Evolutionary conservation across 2,329 filamentous ascomycete species (phyloP), one percentile per base, ranked within the genome.

Genomic region (Paraphaeosphaeria minitans): DNA sequence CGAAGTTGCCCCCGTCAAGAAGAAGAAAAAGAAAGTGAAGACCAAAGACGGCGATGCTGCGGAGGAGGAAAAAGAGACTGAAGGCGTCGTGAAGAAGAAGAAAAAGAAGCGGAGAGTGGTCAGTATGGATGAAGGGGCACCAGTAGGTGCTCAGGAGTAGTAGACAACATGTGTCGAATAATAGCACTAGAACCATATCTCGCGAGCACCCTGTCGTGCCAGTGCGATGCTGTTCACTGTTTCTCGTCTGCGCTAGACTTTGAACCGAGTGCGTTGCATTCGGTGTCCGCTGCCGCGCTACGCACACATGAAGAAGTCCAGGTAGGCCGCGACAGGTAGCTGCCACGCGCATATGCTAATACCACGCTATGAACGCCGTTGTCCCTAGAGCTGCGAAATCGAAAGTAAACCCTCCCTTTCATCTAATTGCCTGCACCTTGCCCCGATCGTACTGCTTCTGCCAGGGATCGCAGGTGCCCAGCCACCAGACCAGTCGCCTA

Each of bases 1-100:
- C 51, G 59, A 60, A 41, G 59, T 62, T 45, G 51, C 56, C 21
- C 50, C 59, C 13, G 54, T 54, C 29, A 71, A 66, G 57, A 79
- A 77, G 66, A 78, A 77, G 71, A 80, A 79, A 66, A 80, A 79
- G 70, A 78, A 78, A 66, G 73, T 67, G 51, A 78, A 73, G 53
- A 49, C 58, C 33, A 69, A 58, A 43, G 66, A 53, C 22, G 70
- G 64, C 14, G 64, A 43, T 13, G 61, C 37, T 13, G 64, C 50
- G 5, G 67, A 57, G 13, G 65, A 56, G 13, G 61, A 24, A 35
- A 63, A 56, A 58, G 67, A 61, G 53, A 61, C 67, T 52, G 71
- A 74, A 61, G 66, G 66, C 49, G 61, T 68, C 54, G 68, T 75
- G 27, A 73, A 72, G 63, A 79, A 78, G 64, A 79, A 78, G 70